Evolutionary conservation across 2,329 filamentous ascomycete species (phyloP).

Genomic region (Lachnellula suecica): DNA sequence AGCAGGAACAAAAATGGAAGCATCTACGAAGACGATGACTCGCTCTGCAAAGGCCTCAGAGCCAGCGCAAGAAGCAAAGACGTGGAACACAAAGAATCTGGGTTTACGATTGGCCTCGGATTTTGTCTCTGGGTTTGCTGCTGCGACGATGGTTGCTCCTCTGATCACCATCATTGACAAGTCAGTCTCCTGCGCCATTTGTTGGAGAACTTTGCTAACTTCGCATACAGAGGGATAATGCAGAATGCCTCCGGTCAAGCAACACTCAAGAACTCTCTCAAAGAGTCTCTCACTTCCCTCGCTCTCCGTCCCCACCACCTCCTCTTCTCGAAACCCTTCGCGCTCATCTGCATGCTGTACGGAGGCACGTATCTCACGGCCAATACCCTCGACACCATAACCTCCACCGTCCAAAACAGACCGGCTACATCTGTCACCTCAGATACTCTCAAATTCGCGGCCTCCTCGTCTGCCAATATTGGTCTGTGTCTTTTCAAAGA

Average conservation of each 20-base stretch:
- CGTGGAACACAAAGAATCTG: constrained; percentile 78
- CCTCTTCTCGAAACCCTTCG: constrained; percentile 65
- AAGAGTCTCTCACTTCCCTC: constrained; percentile 55
- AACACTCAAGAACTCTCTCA: constrained; percentile 59
- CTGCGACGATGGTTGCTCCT: constrained; percentile 76
- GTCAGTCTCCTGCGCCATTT: constrained; percentile 40
- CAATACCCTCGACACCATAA: constrained; percentile 79
- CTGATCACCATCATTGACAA: constrained; percentile 86
- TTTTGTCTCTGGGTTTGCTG: constrained; percentile 64
- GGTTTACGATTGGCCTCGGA: constrained; percentile 67
- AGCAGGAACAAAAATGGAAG: constrained; percentile 10
- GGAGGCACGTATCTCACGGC: constrained; percentile 87
- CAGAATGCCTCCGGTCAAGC: constrained; percentile 74
- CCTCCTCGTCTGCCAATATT: constrained; percentile 81
- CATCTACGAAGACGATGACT: constrained; percentile 8
- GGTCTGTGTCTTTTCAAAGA: constrained; percentile 88
- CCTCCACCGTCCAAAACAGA: constrained; percentile 60
- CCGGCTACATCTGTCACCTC: constrained; percentile 65
- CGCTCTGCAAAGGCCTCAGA: constrained; percentile 15
- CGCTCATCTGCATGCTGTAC: constrained; percentile 73
- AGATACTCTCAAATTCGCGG: constrained; percentile 77
- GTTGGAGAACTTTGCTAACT: constrained; percentile 14
- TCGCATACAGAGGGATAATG: constrained; percentile 63
- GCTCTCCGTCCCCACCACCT: constrained; percentile 59
- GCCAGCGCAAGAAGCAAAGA: constrained; percentile 15